Evolutionary conservation across 225 moss, liverwort and hornwort genomes (phyloP), one percentile per base, ranked within the genome.

Genomic region (Sphagnum tenellum): DNA sequence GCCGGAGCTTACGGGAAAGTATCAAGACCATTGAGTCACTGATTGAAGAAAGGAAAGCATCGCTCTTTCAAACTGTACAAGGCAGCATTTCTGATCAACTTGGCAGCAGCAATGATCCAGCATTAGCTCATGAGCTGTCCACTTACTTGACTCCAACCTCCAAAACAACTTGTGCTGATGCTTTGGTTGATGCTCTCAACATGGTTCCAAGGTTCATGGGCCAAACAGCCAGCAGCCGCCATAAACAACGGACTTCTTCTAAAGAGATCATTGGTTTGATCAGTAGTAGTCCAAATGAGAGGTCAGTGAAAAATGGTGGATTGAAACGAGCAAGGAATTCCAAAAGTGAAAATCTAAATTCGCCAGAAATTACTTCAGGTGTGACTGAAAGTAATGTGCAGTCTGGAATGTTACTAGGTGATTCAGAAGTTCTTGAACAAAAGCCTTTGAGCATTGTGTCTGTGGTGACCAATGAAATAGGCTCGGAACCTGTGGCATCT

Each of bases 191-290:
- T 52, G 0, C 52, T 9, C 52, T 54, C 44, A 49, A 46, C 7
- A 49, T 67, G 50, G 66, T 82, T 57, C 86, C 86, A 9, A 74
- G 86, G 51, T 86, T 86, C 69, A 86, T 86, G 86, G 82, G 77
- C 60, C 86, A 82, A 3, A 86, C 86, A 45, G 82, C 86, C 53
- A 82, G 86, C 75, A 86, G 86, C 61, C 79, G 82, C 1, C 68
- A 82, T 57, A 86, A 71, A 59, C 49, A 71, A 59, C 14, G 65
- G 67, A 46, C 6, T 4, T 55, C 4, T 60, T 60, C 14, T 3
- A 44, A 44, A 4, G 4, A 7, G 14, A 44, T 14, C 13, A 46
- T 46, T 61, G 45, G 7, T 45, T 3, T 47, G 45, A 6, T 45
- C 11, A 10, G 44, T 47, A 45, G 10, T 5, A 49, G 56, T 5